These are phyloP conservation scores for Coemansia sp. DNA, from an alignment of 192 early-diverging fungal species.

Conservation along the genomic window DNA sequence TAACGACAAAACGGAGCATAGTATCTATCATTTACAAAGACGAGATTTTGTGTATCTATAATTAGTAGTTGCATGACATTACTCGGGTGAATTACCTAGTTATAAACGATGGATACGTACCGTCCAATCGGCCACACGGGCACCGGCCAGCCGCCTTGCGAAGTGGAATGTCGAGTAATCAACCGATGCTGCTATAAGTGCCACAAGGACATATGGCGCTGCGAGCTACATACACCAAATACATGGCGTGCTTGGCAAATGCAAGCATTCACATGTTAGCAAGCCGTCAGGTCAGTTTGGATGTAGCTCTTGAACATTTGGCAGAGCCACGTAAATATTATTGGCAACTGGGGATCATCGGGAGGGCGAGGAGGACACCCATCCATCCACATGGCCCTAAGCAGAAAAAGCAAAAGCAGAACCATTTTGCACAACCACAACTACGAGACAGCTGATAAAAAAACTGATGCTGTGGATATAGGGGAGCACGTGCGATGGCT, in stretches of 20 bases:
- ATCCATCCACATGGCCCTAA: too few species aligned
- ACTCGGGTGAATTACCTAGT: neutral
- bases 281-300: neutral
- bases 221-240: slow-evolving; percentile 46
- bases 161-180: slow-evolving; percentile 79
- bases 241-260: neutral
- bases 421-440: too few species aligned
- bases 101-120: slow-evolving; percentile 18
- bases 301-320: neutral
- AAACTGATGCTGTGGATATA: too few species aligned
- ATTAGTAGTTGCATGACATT: neutral
- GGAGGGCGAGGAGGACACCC: too few species aligned
- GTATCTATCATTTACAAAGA: slow-evolving; percentile 5
- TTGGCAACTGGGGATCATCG: too few species aligned
- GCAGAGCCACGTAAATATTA: too few species aligned
- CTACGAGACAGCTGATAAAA: too few species aligned
- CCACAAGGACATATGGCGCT: slow-evolving; percentile 75
- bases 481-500: too few species aligned
- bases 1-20: slow-evolving; percentile 57
- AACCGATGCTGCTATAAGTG: slow-evolving; percentile 64
- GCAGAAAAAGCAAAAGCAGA: too few species aligned
- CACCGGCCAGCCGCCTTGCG: slow-evolving; percentile 64
- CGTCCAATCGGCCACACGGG: slow-evolving; percentile 61
- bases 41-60: neutral
- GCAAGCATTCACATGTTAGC: slow-evolving; percentile 12